Base-by-base conservation (phyloP, 2,329 filamentous ascomycete genomes). In the Neonectria magnoliae region DNA sequence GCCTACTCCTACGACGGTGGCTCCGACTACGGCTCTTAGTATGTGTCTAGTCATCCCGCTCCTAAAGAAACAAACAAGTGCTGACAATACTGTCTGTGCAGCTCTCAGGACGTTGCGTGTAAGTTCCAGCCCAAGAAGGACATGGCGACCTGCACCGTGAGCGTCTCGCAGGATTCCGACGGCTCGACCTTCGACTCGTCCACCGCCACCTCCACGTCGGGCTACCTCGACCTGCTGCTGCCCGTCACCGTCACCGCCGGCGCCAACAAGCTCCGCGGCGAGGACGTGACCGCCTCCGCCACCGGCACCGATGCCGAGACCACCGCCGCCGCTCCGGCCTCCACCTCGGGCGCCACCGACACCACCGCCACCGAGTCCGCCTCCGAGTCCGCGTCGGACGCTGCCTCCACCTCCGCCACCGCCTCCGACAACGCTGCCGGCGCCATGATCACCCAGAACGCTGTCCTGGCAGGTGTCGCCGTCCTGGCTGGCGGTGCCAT, bases 181-280 rank as follows among this genome's bases (percentile, higher is more conserved):
- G 56, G 53, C 20, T 25, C 36, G 20, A 58, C 52, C 11, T 13
- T 42, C 18, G 45, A 54, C n/a, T 59, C 52, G 9, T 59, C 38
- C 41, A 63, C 57, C 9, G 22, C 47, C 11, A 60, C 29, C 31
- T 52, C 60, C 20, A 53, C 57, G 7, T 66, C 68, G 4, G 70
- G 65, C 20, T 75, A 78, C 62, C 55, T 55, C n/a, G 20, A 57
- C 0, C 9, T 60, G 20, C 65, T 75, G 42, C 33, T 68, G 13
- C 73, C 78, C 60, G 75, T 81, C 25, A 79, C 78, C 36, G 66
- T 82, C 57, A 81, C 80, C 18, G 78, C 77, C 16, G 81, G 80
- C 4, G 59, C 74, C 36, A 76, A 81, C 55, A 80, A 80, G 71
- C 71, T 82, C 20, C 62, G 56, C 41, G 57, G 45, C 14, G 69